Percentiles rank a stretch among this genome's conserved stretches.
phyloP scores from a whole-genome alignment of 2,329 filamentous ascomycete genomes.

The Penicillium sp. region DNA sequence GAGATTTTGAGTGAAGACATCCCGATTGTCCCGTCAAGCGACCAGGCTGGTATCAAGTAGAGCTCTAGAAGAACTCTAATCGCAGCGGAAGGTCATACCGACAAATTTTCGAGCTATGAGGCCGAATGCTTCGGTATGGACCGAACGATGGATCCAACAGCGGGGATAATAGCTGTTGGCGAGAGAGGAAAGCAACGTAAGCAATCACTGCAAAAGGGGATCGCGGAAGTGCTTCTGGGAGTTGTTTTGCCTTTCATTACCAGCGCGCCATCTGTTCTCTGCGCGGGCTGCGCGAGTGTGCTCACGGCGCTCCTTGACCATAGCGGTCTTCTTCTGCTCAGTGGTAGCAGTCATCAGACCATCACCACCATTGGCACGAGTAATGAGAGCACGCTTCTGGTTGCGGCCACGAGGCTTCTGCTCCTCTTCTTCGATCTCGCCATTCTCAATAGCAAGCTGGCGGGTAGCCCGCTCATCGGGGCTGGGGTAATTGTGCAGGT shows the following conservation, averaged over 20 bases:
- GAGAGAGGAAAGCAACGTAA: not conserved
- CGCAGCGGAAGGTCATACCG: not conserved
- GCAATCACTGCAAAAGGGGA: constrained; percentile 52
- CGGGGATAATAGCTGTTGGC: not conserved
- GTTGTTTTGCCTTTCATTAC: constrained; percentile 73
- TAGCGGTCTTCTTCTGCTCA: constrained; percentile 70
- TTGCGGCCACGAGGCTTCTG: constrained; percentile 39
- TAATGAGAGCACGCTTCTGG: constrained; percentile 58
- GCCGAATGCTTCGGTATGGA: not conserved
- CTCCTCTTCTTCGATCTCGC: constrained; percentile 51
- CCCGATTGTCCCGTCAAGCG: not conserved
- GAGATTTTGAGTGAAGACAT: not conserved
- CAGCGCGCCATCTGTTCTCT: constrained; percentile 65
- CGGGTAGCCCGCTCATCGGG: constrained; percentile 72
- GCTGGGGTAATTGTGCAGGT: constrained; percentile 80
- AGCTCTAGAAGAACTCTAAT: not conserved
- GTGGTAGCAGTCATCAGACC: constrained; percentile 78
- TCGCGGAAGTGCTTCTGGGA: constrained; percentile 74
- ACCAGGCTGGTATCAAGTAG: not conserved
- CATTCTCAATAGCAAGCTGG: constrained; percentile 57
- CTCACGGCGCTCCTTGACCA: constrained; percentile 67
- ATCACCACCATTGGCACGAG: constrained; percentile 68
- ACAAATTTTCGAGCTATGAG: not conserved
- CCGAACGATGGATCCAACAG: not conserved
- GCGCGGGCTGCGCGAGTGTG: constrained; percentile 65